Percentiles rank a stretch among this genome's conserved stretches.
Evolutionary conservation across 2,329 filamentous ascomycete species (phyloP).

Genomic region (Proliferodiscus dingleyae): DNA sequence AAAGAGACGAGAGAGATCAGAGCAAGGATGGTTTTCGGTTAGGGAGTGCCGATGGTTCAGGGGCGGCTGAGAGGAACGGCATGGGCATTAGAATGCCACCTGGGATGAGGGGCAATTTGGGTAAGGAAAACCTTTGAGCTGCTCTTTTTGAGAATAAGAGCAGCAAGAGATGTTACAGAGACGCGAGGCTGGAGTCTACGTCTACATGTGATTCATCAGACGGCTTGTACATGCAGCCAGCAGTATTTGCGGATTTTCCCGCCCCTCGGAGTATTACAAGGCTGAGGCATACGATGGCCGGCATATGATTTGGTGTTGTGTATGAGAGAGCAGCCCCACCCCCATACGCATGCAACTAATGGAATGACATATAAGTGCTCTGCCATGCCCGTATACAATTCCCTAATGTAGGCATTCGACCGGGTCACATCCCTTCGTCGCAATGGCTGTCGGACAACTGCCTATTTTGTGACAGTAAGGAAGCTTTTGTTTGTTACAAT

Average conservation of each 20-base stretch:
- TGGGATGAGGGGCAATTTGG: conserved; percentile 36
- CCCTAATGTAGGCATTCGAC: too few relatives aligned
- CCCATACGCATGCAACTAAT: too few relatives aligned
- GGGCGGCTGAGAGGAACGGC: conserved; percentile 21
- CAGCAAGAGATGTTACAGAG: neutral
- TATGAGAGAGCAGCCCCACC: neutral
- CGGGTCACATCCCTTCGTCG: too few relatives aligned
- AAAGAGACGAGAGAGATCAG: conserved; percentile 8
- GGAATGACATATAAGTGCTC: too few relatives aligned
- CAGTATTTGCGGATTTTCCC: too few relatives aligned
- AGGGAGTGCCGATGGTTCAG: neutral
- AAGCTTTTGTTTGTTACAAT: neutral
- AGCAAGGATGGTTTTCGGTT: conserved; percentile 4
- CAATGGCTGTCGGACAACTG: too few relatives aligned
- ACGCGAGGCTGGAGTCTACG: neutral
- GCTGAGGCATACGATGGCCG: neutral
- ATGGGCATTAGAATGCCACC: conserved; percentile 53
- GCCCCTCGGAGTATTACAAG: too few relatives aligned
- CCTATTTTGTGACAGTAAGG: too few relatives aligned
- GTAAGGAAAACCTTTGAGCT: conserved; percentile 17
- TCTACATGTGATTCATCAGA: too few relatives aligned
- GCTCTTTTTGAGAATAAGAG: neutral
- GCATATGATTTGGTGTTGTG: neutral
- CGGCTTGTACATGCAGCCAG: too few relatives aligned
- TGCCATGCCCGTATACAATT: too few relatives aligned